Conservation (phyloP, 768 basidiomycete genomes). For the Mrakia blollopis region DNA sequence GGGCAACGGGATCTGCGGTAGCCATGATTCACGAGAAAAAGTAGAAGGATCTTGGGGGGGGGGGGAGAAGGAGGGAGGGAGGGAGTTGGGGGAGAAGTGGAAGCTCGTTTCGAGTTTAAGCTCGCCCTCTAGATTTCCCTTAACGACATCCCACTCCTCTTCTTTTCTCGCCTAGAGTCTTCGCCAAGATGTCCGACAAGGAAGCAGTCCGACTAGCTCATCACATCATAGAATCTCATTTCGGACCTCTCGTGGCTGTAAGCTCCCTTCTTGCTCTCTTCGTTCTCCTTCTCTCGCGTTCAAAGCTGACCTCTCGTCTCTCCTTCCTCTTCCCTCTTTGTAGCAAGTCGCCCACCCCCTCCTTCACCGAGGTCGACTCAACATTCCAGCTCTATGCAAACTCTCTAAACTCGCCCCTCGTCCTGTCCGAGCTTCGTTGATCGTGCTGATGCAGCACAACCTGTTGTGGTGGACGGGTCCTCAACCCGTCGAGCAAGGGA, state of each 20-base stretch:
- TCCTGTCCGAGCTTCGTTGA: slow-evolving; percentile 58
- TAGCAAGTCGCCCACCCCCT: slow-evolving; percentile 31
- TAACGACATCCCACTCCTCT: not conserved
- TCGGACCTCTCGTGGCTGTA: slow-evolving; percentile 31
- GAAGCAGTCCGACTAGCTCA: slow-evolving; percentile 31
- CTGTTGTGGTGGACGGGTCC: slow-evolving; percentile 57
- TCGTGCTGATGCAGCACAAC: slow-evolving; percentile 86
- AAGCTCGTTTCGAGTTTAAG: not conserved
- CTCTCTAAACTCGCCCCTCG: slow-evolving; percentile 23
- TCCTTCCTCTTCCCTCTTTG: not conserved
- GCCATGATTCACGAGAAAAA: not conserved
- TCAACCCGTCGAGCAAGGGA: not conserved
- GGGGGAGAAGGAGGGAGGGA: not conserved
- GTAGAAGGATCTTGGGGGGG: no score
- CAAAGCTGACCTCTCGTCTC: not conserved
- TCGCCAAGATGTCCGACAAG: slow-evolving; percentile 30
- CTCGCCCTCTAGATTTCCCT: not conserved
- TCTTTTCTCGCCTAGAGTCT: no score
- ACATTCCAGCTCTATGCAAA: slow-evolving; percentile 14
- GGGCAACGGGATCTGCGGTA: slow-evolving; percentile 19
- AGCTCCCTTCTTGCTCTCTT: no score
- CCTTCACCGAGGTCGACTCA: slow-evolving; percentile 31
- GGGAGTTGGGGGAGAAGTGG: not conserved
- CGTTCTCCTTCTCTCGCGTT: not conserved
- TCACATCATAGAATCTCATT: slow-evolving; percentile 26